A percentile compares a stretch with the other conserved stretches of the same genome.
Conservation (phyloP, 352 stramenopile genomes). For the Discostella stelligera region DNA sequence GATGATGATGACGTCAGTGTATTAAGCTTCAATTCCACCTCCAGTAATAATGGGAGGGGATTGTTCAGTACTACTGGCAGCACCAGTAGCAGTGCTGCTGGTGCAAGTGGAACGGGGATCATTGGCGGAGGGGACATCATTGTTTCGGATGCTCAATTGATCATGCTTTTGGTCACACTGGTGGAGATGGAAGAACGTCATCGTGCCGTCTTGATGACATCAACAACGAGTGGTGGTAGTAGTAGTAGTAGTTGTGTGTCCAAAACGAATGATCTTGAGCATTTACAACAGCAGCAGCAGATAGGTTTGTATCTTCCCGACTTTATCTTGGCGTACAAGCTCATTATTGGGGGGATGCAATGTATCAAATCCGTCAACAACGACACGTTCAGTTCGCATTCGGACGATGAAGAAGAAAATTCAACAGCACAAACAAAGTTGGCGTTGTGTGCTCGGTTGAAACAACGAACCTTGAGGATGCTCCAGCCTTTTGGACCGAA, state of each 20-base stretch:
- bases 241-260: too few relatives aligned
- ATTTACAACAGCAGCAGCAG: not conserved
- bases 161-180: conserved; percentile 41
- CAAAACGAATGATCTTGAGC: not conserved
- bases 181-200: conserved; percentile 42
- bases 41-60: not conserved
- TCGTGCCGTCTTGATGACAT: not conserved
- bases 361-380: conserved; percentile 14
- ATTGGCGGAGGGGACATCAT: conserved; percentile 24
- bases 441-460: conserved; percentile 6
- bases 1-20: conserved; percentile 12
- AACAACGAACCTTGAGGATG: conserved; percentile 28
- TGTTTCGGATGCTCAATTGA: conserved; percentile 31
- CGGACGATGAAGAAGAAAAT: not conserved
- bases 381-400: not conserved
- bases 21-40: not conserved
- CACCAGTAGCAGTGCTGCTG: not conserved
- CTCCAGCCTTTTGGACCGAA: conserved; percentile 18
- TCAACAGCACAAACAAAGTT: not conserved
- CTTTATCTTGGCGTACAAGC: conserved; percentile 37
- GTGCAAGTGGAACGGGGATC: not conserved
- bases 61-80: not conserved
- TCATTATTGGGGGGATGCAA: conserved; percentile 43
- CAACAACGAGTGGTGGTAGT: too few relatives aligned
- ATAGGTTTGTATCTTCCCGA: conserved; percentile 23